A percentile compares a stretch with the other conserved stretches of the same genome.
Conservation (phyloP, 495 filamentous ascomycete species). For the Cercophora scortea region DNA sequence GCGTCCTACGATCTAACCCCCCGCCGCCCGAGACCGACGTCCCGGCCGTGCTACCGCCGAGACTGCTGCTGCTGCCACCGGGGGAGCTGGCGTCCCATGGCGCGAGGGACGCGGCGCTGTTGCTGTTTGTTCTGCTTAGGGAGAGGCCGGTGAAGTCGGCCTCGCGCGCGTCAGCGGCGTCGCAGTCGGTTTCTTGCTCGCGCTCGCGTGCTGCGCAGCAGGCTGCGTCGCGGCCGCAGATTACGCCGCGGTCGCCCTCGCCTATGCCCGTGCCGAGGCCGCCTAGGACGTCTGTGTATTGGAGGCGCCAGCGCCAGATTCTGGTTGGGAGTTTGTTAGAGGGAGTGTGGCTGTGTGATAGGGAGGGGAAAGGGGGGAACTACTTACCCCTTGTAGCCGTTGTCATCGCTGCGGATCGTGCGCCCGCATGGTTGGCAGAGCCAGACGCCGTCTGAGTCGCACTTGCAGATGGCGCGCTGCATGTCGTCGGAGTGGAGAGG, state of each 20-base stretch:
- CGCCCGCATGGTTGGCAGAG: constrained; percentile 75
- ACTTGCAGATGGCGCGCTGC: constrained; percentile 59
- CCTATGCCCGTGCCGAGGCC: constrained; percentile 81
- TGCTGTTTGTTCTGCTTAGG: not conserved
- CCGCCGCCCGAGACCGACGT: not conserved
- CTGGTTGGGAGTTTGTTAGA: constrained; percentile 22
- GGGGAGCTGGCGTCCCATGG: too few relatives aligned
- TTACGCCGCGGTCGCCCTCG: constrained; percentile 77
- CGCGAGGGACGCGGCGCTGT: not conserved
- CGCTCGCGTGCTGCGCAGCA: constrained; percentile 68
- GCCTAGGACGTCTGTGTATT: constrained; percentile 73
- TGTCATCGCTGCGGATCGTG: constrained; percentile 57
- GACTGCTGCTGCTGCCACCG: not conserved
- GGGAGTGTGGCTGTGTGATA: not conserved
- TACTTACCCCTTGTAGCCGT: constrained; percentile 53
- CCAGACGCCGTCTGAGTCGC: constrained; percentile 56
- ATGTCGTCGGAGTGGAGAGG: constrained; percentile 34
- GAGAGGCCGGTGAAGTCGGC: constrained; percentile 8
- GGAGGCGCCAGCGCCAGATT: constrained; percentile 81
- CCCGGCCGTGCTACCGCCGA: constrained; percentile 1
- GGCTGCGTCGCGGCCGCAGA: constrained; percentile 61
- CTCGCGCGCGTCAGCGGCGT: constrained; percentile 52
- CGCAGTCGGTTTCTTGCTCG: constrained; percentile 75
- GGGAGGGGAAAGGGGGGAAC: not conserved
- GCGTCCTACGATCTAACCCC: constrained; percentile 20